These are phyloP conservation scores for Sporothrix dimorphospora DNA, from an alignment of 2,329 filamentous ascomycete genomes.

Conservation along the genomic window DNA sequence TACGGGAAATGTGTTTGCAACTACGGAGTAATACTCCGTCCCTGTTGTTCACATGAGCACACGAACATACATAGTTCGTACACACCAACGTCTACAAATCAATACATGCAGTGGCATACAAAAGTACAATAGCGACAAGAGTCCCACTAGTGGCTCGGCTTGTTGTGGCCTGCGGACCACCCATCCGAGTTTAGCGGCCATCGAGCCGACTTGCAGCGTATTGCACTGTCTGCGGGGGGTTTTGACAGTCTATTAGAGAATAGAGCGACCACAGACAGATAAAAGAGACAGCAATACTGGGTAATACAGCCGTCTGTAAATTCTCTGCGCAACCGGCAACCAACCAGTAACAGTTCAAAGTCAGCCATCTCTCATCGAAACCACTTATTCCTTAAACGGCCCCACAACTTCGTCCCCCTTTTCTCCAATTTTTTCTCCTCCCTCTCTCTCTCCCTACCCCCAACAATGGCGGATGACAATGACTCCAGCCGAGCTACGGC, in stretches of 20 bases:
- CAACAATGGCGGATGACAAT: neutral
- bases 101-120: no score
- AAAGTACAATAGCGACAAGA: no score
- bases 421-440: neutral
- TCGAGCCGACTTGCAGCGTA: neutral
- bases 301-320: no score
- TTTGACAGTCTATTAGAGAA: no score
- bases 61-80: no score
- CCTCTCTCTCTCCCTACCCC: neutral
- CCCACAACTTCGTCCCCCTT: neutral
- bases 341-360: neutral
- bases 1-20: no score
- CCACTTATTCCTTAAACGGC: neutral
- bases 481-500: neutral
- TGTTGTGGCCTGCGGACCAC: neutral
- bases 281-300: neutral
- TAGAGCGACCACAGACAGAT: neutral
- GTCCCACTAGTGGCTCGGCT: no score
- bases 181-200: neutral
- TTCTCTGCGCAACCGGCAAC: neutral
- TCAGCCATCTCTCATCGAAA: neutral
- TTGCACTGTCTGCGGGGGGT: neutral
- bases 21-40: no score
- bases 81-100: no score
- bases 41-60: no score